Base-by-base conservation (phyloP, 2,329 filamentous ascomycete genomes). In the Colletotrichum sp. region DNA sequence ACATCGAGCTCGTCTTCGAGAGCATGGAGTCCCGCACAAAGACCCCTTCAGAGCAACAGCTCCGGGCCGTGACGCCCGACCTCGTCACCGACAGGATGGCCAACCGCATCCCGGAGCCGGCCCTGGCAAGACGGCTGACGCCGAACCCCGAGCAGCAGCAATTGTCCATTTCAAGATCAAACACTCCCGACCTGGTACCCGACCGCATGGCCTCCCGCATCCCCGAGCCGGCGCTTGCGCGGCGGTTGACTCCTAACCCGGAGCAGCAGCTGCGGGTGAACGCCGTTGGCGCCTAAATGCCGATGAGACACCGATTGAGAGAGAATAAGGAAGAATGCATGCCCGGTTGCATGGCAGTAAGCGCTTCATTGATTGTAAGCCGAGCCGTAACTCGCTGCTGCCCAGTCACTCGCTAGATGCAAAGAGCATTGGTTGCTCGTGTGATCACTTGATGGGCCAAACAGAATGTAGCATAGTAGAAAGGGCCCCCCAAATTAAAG, bases 171-270 rank as follows among this genome's bases (percentile, higher is more conserved):
- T 71, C 69, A 26, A 55, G 69, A 18, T 55, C 69, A 13, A 86
- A 88, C 30, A 92, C 90, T 3, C 90, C 90, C 1, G 92, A 93
- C 62, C 83, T 93, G 62, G 82, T 92, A 13, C 91, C 90, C 15
- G 92, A 93, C 80, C 87, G 90, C 69, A 92, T 92, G 91, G 90
- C 89, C 8, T 89, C 90, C 72, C 88, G 90, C 69, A 88, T 92
- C 55, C 86, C 88, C 12, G 88, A 90, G 72, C 87, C 88, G 12
- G 84, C 83, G 21, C 82, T 90, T 55, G 81, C 83, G 71, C 77
- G 81, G 62, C 84, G 88, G 30, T 79, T 89, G 77, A 90, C 89
- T 9, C 89, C 89, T 3, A 88, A 86, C 71, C 88, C 88, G 6
- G 88, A 89, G 81, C 80, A 85, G 79, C 86, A 89, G 82, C 78